These are phyloP conservation scores for Fragosphaeria purpurea DNA, from an alignment of 2,329 filamentous ascomycete species.

Conservation along the genomic window DNA sequence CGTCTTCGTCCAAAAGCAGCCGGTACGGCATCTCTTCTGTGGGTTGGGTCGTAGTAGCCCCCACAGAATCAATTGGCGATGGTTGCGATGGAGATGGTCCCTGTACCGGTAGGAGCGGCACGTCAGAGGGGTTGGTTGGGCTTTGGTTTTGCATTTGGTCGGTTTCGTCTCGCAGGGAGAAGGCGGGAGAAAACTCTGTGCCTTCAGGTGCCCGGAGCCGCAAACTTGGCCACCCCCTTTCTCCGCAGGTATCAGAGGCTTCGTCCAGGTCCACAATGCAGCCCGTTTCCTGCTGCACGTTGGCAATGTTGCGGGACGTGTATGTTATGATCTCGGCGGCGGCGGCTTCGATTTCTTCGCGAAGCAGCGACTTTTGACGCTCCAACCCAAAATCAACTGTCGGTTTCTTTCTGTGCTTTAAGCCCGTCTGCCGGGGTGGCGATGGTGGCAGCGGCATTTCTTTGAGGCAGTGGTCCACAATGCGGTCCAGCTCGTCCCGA, in stretches of 20 bases:
- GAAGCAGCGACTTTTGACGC: conserved; percentile 11
- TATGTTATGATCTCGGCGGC: conserved; percentile 16
- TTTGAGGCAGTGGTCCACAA: conserved; percentile 14
- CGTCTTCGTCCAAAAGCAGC: conserved; percentile 11
- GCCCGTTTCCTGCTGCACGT: conserved; percentile 17
- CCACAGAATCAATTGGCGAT: not conserved
- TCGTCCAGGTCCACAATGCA: conserved; percentile 18
- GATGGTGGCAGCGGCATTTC: conserved; percentile 12
- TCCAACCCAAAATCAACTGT: conserved; percentile 12
- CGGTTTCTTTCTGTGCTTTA: conserved; percentile 10
- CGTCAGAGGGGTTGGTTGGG: too few relatives aligned
- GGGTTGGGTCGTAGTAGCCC: not conserved
- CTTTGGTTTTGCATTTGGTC: too few relatives aligned
- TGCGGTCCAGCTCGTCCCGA: conserved; percentile 17
- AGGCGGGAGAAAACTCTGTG: conserved; percentile 2
- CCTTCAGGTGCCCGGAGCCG: conserved; percentile 14
- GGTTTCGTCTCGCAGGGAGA: too few relatives aligned
- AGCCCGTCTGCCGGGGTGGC: not conserved
- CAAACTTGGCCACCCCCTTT: conserved; percentile 17
- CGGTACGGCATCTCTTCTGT: conserved; percentile 12
- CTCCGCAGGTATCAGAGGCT: conserved; percentile 14
- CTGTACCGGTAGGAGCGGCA: too few relatives aligned
- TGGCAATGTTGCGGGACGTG: conserved; percentile 17
- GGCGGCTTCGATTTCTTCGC: conserved; percentile 7
- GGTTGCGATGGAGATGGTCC: too few relatives aligned